phyloP scores from a whole-genome alignment of 225 moss, liverwort and hornwort species.

The Antitrichia curtipendula region DNA sequence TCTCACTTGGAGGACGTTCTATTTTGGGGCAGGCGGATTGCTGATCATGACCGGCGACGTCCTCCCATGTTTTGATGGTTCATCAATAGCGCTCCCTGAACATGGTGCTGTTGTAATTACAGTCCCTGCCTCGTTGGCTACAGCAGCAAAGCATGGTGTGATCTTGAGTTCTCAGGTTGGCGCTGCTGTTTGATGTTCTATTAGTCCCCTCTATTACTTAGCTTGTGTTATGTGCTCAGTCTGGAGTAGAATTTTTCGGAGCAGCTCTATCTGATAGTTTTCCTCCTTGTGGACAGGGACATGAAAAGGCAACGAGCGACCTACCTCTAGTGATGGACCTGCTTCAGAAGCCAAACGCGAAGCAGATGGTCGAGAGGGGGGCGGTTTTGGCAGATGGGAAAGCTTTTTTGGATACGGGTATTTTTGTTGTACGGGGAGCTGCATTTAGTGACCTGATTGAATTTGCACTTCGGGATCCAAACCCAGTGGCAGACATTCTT shows the following conservation, averaged over 20 bases:
- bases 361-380: slow-evolving; percentile 34
- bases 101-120: slow-evolving; percentile 59
- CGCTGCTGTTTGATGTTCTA: not conserved
- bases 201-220: not conserved
- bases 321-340: slow-evolving; percentile 41
- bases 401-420: slow-evolving; percentile 57
- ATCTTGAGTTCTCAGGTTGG: slow-evolving; percentile 45
- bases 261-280: not conserved
- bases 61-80: slow-evolving; percentile 62
- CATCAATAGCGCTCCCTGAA: slow-evolving; percentile 40
- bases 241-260: not conserved
- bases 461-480: slow-evolving; percentile 37
- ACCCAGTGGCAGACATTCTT: slow-evolving; percentile 45
- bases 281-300: not conserved
- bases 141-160: slow-evolving; percentile 63
- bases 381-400: slow-evolving; percentile 38
- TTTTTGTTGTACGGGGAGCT: slow-evolving; percentile 39
- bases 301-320: not conserved
- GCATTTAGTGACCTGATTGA: slow-evolving; percentile 41
- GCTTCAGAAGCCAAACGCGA: slow-evolving; percentile 50
- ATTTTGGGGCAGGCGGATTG: slow-evolving; percentile 44
- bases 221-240: not conserved
- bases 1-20: not conserved
- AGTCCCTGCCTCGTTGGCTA: slow-evolving; percentile 34
- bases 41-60: slow-evolving; percentile 82